A percentile compares a stretch with the other conserved stretches of the same genome.
These are phyloP conservation scores for Aspergillaceae sp. DNA, from an alignment of 2,329 filamentous ascomycete genomes.

Conservation along the genomic window DNA sequence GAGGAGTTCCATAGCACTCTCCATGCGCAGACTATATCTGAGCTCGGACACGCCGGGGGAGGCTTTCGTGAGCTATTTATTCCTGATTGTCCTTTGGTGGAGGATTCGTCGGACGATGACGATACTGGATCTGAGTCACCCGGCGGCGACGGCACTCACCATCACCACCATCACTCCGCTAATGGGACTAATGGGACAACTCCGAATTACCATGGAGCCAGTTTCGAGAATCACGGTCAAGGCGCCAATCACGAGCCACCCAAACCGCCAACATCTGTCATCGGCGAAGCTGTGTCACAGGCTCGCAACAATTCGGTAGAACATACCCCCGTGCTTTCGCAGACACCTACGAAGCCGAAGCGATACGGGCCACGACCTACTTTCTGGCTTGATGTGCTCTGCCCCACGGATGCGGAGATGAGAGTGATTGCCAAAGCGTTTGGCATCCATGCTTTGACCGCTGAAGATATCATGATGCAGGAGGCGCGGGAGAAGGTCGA, in stretches of 20 bases:
- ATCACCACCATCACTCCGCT: slow-evolving; percentile 18
- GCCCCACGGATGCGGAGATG: slow-evolving; percentile 91
- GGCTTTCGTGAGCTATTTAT: slow-evolving; percentile 84
- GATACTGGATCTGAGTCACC: slow-evolving; percentile 34
- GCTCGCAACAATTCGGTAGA: slow-evolving; percentile 15
- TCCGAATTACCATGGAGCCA: slow-evolving; percentile 5
- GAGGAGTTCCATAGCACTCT: slow-evolving; percentile 94
- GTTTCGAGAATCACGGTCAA: slow-evolving; percentile 7
- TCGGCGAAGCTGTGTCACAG: slow-evolving; percentile 27
- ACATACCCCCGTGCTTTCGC: slow-evolving; percentile 14
- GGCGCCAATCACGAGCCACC: background rate
- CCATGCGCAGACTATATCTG: slow-evolving; percentile 89
- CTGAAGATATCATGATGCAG: slow-evolving; percentile 95
- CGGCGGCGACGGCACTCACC: slow-evolving; percentile 9
- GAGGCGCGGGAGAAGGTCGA: slow-evolving; percentile 98
- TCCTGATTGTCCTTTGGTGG: slow-evolving; percentile 69
- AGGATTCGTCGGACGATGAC: slow-evolving; percentile 63
- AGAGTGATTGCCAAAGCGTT: slow-evolving; percentile 86
- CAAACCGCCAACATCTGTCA: slow-evolving; percentile 21
- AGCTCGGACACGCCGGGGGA: slow-evolving; percentile 75
- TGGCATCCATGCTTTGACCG: slow-evolving; percentile 88
- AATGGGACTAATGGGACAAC: background rate
- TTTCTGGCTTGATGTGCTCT: slow-evolving; percentile 92
- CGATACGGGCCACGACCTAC: slow-evolving; percentile 75
- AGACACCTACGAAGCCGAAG: slow-evolving; percentile 27